These are phyloP conservation scores for Linum usitatissimum DNA, from an alignment of 345 rosid species.

Conservation along the genomic window DNA sequence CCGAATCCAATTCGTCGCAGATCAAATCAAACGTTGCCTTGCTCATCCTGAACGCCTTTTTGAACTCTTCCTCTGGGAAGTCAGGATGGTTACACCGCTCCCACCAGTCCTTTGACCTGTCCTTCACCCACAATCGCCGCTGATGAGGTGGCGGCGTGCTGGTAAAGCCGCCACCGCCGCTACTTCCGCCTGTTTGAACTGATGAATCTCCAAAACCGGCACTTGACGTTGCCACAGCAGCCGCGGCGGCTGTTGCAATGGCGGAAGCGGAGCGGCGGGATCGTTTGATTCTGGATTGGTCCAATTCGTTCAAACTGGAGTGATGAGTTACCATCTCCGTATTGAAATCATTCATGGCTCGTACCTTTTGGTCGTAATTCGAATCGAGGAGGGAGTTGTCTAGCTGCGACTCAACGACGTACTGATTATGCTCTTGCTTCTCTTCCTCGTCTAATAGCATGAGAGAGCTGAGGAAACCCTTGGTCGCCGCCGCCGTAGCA, in stretches of 20 bases:
- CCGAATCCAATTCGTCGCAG: conserved; percentile 57
- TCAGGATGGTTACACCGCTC: conserved; percentile 48
- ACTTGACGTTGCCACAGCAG: not conserved
- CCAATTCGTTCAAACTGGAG: not conserved
- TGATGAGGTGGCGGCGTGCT: conserved; percentile 19
- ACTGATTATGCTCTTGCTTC: conserved; percentile 6
- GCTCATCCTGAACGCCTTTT: conserved; percentile 65
- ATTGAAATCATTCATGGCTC: conserved; percentile 5
- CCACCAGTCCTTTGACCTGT: conserved; percentile 87
- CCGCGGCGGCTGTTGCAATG: not conserved
- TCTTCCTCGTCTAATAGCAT: conserved; percentile 14
- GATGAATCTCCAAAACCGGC: not conserved
- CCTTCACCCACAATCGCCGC: conserved; percentile 80
- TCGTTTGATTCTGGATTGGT: conserved; percentile 4
- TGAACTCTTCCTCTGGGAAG: conserved; percentile 61
- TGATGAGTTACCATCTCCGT: not conserved
- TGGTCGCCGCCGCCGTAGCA: conserved; percentile 10
- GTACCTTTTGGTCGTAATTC: not conserved
- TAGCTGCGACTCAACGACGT: not conserved
- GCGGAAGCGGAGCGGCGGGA: not conserved
- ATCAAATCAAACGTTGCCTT: conserved; percentile 60
- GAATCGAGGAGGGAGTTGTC: not conserved
- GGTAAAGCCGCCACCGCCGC: not conserved
- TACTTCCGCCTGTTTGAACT: not conserved
- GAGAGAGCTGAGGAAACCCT: conserved; percentile 13